phyloP scores from a whole-genome alignment of 2,329 filamentous ascomycete genomes.

The Pseudogymnoascus sp. region DNA sequence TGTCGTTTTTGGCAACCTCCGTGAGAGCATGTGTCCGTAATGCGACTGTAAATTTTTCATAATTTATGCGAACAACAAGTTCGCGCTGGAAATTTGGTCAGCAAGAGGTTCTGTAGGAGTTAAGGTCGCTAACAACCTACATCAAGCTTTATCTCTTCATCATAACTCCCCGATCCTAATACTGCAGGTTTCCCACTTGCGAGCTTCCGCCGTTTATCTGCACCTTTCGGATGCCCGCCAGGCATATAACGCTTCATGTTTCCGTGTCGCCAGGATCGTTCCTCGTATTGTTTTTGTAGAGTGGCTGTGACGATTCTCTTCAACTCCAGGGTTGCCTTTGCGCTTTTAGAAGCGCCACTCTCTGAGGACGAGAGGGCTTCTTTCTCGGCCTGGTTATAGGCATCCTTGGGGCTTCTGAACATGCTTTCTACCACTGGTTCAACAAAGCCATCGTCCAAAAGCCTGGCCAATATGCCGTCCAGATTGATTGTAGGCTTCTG shows the following conservation, averaged over 20 bases:
- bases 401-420: conserved; percentile 54
- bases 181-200: conserved; percentile 37
- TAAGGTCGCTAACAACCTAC: conserved; percentile 34
- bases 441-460: conserved; percentile 59
- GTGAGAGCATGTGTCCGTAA: conserved; percentile 73
- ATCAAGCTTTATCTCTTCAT: conserved; percentile 40
- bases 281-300: conserved; percentile 45
- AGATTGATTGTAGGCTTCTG: conserved; percentile 19
- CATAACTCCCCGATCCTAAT: conserved; percentile 32
- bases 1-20: conserved; percentile 59
- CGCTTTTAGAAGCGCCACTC: conserved; percentile 46
- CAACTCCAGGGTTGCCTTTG: conserved; percentile 59
- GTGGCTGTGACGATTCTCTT: conserved; percentile 47
- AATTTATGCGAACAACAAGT: conserved; percentile 71
- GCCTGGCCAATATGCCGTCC: conserved; percentile 34
- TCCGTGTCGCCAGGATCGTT: conserved; percentile 38
- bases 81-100: conserved; percentile 46
- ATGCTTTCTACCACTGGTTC: conserved; percentile 52
- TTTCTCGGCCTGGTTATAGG: conserved; percentile 53
- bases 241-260: conserved; percentile 40
- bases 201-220: conserved; percentile 47
- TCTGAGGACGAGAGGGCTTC: conserved; percentile 49
- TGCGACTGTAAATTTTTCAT: conserved; percentile 74
- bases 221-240: conserved; percentile 20
- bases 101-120: conserved; percentile 13